phyloP scores from a whole-genome alignment of 2,329 filamentous ascomycete genomes.

The Scytalidium lignicola region DNA sequence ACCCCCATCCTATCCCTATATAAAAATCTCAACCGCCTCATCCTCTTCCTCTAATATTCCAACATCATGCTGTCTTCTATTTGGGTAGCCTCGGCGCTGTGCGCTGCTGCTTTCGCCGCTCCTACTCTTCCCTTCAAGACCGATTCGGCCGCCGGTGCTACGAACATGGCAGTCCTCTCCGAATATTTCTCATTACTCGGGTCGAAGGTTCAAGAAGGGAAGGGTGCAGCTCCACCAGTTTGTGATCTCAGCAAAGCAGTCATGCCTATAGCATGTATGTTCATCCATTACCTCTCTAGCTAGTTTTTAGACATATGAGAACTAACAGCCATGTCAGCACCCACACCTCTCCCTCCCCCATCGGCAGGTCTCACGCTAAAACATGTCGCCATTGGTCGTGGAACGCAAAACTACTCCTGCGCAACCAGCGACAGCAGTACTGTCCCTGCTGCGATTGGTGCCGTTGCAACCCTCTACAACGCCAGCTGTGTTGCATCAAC shows the following conservation, averaged over 20 bases:
- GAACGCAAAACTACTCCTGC: constrained; percentile 94
- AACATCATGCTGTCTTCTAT: constrained; percentile 44
- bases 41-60: neutral
- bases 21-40: neutral
- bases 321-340: constrained; percentile 34
- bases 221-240: constrained; percentile 36
- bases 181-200: constrained; percentile 58
- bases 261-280: constrained; percentile 45
- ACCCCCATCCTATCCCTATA: neutral
- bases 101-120: constrained; percentile 36
- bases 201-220: constrained; percentile 45
- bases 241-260: constrained; percentile 51
- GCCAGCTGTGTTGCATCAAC: constrained; percentile 71
- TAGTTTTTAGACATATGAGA: neutral
- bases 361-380: constrained; percentile 57
- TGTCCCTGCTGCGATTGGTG: constrained; percentile 62
- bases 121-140: constrained; percentile 19
- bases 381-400: constrained; percentile 81
- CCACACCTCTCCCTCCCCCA: constrained; percentile 55
- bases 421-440: constrained; percentile 52
- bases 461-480: constrained; percentile 82
- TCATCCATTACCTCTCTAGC: constrained; percentile 19
- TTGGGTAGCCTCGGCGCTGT: constrained; percentile 41
- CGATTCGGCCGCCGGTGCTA: constrained; percentile 13
- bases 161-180: constrained; percentile 38